A percentile compares a stretch with the other conserved stretches of the same genome.
Evolutionary conservation across 352 stramenopile genomes (phyloP).

Genomic region (Pythium diclinum): DNA sequence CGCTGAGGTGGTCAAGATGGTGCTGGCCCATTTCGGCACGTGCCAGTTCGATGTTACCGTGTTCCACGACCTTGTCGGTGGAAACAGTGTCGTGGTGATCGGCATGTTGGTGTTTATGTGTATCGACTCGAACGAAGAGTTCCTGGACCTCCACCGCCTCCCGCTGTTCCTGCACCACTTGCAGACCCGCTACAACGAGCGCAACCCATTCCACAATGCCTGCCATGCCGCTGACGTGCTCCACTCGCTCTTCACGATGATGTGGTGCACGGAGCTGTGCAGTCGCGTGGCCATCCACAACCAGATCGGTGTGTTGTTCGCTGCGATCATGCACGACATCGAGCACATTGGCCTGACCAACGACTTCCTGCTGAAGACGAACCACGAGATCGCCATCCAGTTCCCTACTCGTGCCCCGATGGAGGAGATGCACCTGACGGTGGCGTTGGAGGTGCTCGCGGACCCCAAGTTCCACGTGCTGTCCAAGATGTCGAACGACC

Average conservation of each 20-base stretch:
- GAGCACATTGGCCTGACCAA: conserved; percentile 77
- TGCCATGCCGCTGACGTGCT: conserved; percentile 78
- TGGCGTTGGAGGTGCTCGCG: conserved; percentile 53
- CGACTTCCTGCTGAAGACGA: conserved; percentile 74
- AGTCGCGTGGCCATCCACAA: conserved; percentile 58
- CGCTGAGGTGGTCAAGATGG: conserved; percentile 46
- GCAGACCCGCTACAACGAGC: conserved; percentile 55
- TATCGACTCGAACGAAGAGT: conserved; percentile 50
- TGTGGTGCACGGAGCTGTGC: conserved; percentile 52
- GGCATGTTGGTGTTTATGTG: conserved; percentile 70
- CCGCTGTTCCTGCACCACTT: conserved; percentile 55
- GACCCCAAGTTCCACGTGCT: conserved; percentile 52
- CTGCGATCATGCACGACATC: conserved; percentile 79
- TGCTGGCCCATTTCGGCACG: conserved; percentile 57
- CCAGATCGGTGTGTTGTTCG: conserved; percentile 68
- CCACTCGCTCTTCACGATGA: conserved; percentile 72
- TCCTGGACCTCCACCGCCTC: conserved; percentile 53
- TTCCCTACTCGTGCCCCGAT: conserved; percentile 62
- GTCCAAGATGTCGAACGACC: conserved; percentile 40
- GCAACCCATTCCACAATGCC: conserved; percentile 81
- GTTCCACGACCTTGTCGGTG: conserved; percentile 60
- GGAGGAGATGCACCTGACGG: conserved; percentile 72
- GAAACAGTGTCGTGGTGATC: conserved; percentile 64
- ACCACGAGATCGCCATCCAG: conserved; percentile 59
- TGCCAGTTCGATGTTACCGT: conserved; percentile 64